Conservation (phyloP, 2,329 filamentous ascomycete genomes). For the Zymoseptoria brevis region DNA sequence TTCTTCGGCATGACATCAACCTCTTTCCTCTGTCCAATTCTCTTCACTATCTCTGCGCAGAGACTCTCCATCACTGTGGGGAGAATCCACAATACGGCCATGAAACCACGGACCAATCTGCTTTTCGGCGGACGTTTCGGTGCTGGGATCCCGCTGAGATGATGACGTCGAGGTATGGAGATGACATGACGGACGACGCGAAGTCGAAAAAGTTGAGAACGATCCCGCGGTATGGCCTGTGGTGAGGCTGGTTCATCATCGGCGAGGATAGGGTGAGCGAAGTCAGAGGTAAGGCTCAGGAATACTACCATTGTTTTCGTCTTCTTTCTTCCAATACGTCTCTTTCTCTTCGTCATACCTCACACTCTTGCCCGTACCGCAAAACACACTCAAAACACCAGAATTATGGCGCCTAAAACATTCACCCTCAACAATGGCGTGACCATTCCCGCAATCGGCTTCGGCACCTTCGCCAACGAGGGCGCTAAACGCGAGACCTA, state of each 20-base stretch:
- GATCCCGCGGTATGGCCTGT: background rate
- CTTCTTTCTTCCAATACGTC: background rate
- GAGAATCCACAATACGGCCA: background rate
- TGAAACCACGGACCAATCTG: background rate
- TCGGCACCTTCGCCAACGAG: conserved; percentile 61
- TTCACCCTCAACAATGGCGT: conserved; percentile 52
- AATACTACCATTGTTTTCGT: background rate
- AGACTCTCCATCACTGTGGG: background rate
- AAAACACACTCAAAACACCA: background rate
- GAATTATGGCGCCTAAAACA: conserved; percentile 45
- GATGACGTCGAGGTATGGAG: background rate
- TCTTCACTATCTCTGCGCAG: background rate
- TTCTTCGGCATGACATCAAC: background rate
- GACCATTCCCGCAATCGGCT: conserved; percentile 54
- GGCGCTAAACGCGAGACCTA: conserved; percentile 53
- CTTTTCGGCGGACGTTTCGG: background rate
- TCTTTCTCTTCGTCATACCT: background rate
- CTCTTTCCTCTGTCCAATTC: background rate
- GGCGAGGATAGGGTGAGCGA: background rate
- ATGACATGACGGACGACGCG: background rate
- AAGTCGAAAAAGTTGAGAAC: background rate
- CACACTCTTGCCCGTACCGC: too few species aligned
- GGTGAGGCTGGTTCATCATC: background rate
- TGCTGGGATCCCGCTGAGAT: background rate
- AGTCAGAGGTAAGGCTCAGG: background rate